phyloP scores from a whole-genome alignment of 495 filamentous ascomycete species.

The Hypoxylon subgilvum region DNA sequence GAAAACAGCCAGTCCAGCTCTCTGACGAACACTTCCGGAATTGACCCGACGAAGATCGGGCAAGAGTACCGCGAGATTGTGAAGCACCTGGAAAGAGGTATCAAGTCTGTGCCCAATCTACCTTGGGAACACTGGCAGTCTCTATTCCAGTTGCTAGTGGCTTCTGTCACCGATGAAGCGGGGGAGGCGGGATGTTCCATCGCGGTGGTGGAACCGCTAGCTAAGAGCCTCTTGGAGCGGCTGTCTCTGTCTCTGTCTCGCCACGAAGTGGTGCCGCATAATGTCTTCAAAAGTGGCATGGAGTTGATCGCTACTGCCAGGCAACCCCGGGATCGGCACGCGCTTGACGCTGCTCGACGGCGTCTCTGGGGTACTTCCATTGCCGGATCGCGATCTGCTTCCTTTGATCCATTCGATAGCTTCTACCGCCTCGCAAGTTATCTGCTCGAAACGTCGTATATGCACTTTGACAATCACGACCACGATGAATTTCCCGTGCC shows the following conservation, averaged over 20 bases:
- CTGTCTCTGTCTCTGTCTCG: not conserved
- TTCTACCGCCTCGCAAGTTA: constrained; percentile 62
- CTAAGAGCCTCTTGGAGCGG: constrained; percentile 54
- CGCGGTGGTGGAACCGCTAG: constrained; percentile 73
- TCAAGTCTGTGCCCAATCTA: constrained; percentile 54
- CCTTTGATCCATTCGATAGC: constrained; percentile 65
- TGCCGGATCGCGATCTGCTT: constrained; percentile 48
- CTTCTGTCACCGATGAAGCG: constrained; percentile 66
- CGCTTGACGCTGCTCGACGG: constrained; percentile 62
- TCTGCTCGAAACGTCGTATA: constrained; percentile 55
- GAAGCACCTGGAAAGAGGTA: constrained; percentile 69
- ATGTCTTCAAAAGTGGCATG: constrained; percentile 41
- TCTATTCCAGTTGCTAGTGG: constrained; percentile 63
- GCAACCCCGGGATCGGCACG: constrained; percentile 59
- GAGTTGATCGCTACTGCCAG: constrained; percentile 48
- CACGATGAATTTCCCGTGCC: constrained; percentile 28
- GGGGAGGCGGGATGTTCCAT: constrained; percentile 68
- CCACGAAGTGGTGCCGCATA: constrained; percentile 7
- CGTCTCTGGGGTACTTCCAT: constrained; percentile 64
- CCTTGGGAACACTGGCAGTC: constrained; percentile 63
- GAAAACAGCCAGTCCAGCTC: constrained; percentile 44
- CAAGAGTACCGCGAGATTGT: constrained; percentile 73
- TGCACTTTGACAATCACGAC: constrained; percentile 30
- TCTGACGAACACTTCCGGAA: constrained; percentile 41
- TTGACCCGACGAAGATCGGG: constrained; percentile 47